Evolutionary conservation across 495 filamentous ascomycete species (phyloP).

Genomic region (Trichoderma parareesei): DNA sequence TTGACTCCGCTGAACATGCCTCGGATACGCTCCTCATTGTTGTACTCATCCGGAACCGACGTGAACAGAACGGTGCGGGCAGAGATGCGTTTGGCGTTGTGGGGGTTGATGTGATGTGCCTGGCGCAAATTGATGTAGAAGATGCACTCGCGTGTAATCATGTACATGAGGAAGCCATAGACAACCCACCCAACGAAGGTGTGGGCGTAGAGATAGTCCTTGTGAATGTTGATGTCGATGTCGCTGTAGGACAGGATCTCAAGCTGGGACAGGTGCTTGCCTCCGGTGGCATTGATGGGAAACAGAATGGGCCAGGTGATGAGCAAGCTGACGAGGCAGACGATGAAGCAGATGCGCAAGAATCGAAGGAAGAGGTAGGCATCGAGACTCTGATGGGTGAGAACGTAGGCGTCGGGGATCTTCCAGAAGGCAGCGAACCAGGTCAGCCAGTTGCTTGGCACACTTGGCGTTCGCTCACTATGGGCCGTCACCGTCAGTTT

Average conservation of each 20-base stretch:
- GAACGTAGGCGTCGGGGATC: slow-evolving; percentile 73
- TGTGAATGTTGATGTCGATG: slow-evolving; percentile 43
- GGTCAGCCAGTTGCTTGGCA: slow-evolving; percentile 62
- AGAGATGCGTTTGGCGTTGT: slow-evolving; percentile 82
- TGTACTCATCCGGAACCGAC: slow-evolving; percentile 68
- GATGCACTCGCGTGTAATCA: slow-evolving; percentile 84
- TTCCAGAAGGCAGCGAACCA: slow-evolving; percentile 72
- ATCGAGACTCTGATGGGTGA: slow-evolving; percentile 86
- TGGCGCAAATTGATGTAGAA: slow-evolving; percentile 95
- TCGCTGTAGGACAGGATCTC: slow-evolving; percentile 76
- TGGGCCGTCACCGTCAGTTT: background rate
- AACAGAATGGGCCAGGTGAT: slow-evolving; percentile 83
- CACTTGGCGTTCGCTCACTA: slow-evolving; percentile 58
- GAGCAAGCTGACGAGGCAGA: slow-evolving; percentile 71
- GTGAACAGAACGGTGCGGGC: slow-evolving; percentile 91
- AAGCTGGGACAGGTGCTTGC: slow-evolving; percentile 53
- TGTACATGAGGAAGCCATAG: slow-evolving; percentile 77
- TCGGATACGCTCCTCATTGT: slow-evolving; percentile 64
- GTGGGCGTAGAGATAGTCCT: slow-evolving; percentile 69
- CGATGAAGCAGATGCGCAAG: slow-evolving; percentile 59
- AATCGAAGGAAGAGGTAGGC: slow-evolving; percentile 83
- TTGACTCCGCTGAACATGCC: slow-evolving; percentile 72
- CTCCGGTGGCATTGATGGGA: slow-evolving; percentile 80
- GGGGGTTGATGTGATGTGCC: slow-evolving; percentile 82
- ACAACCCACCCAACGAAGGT: slow-evolving; percentile 66